Base-by-base conservation (phyloP, 441 rosid genomes). In the Capsella rubella region DNA sequence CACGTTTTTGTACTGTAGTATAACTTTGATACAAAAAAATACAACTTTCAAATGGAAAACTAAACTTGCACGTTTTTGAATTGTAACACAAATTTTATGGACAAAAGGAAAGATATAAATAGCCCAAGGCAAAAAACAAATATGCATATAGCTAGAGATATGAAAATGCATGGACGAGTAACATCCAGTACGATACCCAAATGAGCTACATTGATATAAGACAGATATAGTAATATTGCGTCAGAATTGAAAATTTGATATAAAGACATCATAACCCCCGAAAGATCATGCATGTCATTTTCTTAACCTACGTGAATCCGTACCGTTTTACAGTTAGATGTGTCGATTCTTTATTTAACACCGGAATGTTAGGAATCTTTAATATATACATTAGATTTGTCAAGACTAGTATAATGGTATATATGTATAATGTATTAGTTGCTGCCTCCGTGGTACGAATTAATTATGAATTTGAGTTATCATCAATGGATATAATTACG, bases 341-440 rank as follows among this genome's bases (percentile, higher is more conserved):
- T 65, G 53, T 65, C 45, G 6, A 65, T 35, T 50, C 51, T 34
- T 21, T 35, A 35, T 50, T 21, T 35, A 50, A 27, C 70, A 51
- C 59, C 70, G 59, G 34, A 51, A 65, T 65, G 47, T 65, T 50
- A 50, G 70, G 8, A 65, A 50, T 35, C 34, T 49, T 21, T 49
- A 18, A 7, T 10, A 45, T 21, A 12, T 39, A 59, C 2, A 21
- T 21, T 21, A 21, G 25, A 21, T 59, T 39, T 60, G 18, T 59
- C 64, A 8, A 9, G 18, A 37, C 64, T 59, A 6, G 13, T 56
- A 15, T 34, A 34, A 16, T 35, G 8, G 40, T 16, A 56, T 39
- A 21, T 21, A 21, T 21, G 25, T 21, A 21, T 21, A 21, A 21
- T 21, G 25, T 21, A 10, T 34, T 57, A 21, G 64, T 60, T 39